A percentile compares a stretch with the other conserved stretches of the same genome.
Conservation (phyloP, 345 rosid genomes). For the Eucalyptus polybractea region DNA sequence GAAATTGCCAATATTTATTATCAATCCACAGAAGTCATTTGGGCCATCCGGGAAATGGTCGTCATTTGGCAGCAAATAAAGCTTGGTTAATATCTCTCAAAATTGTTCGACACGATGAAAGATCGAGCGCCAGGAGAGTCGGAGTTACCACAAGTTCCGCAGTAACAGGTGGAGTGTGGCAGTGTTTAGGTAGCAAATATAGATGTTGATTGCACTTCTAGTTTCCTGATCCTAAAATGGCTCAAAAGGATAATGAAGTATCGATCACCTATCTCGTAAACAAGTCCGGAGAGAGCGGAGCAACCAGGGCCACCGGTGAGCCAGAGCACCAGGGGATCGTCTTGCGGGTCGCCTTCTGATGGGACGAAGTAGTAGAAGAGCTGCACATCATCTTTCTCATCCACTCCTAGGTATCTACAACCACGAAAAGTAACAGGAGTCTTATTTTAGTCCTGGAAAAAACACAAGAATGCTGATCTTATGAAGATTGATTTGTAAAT, state of each 20-base stretch:
- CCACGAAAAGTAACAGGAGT: background rate
- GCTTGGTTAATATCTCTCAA: background rate
- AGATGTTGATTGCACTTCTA: background rate
- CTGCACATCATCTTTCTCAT: slow-evolving; percentile 12
- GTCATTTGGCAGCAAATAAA: background rate
- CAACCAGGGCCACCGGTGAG: slow-evolving; percentile 28
- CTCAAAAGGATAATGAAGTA: background rate
- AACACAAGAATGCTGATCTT: background rate
- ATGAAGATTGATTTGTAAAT: background rate
- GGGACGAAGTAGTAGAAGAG: slow-evolving; percentile 21
- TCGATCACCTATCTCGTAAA: slow-evolving; percentile 13
- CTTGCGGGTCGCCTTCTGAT: slow-evolving; percentile 10
- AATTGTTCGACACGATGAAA: background rate
- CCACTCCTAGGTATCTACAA: slow-evolving; percentile 13
- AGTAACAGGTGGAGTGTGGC: background rate
- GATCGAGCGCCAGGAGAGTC: background rate
- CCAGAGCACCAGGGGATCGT: slow-evolving; percentile 23
- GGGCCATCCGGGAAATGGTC: background rate
- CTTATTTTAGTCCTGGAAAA: background rate
- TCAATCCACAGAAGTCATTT: background rate
- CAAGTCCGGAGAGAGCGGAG: slow-evolving; percentile 16
- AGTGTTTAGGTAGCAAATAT: background rate
- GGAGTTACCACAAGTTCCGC: background rate
- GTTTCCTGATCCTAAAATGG: background rate
- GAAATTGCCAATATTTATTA: background rate